Evolutionary conservation across 768 basidiomycete genomes (phyloP), one percentile per base, ranked within the genome.

Genomic region (Lepiota venenata): DNA sequence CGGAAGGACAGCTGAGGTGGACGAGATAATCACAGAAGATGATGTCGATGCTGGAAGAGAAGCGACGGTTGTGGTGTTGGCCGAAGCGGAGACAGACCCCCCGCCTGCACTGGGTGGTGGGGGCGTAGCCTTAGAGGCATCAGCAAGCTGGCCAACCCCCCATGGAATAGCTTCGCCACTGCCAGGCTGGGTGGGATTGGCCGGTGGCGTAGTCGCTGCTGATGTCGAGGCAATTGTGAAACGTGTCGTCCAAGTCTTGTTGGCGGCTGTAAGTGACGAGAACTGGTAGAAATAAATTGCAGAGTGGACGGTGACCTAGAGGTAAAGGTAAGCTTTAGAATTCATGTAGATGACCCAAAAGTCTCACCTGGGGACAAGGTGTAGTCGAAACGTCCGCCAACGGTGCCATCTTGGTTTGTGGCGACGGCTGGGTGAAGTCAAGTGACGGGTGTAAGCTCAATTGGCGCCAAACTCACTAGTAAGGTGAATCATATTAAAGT

Each of bases 241-340:
- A 20, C 91, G 86, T 14, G 81, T 83, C 2, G 88, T 88, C 91
- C 91, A 93, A 35, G 71, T 66, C 63, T 72, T 74, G 46, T 62
- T 63, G 36, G 68, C 1, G 0, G 80, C 63, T 5, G 57, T 61
- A 0, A 77, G 69, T 1, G 80, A 68, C 14, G 79, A 73, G 74
- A 88, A 91, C 62, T 91, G 87, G 68, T 89, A 89, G 74, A 91
- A 92, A 73, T 91, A 92, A 59, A 91, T 83, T 36, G 81, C 63
- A 2, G 89, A 75, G 66, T 86, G 73, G 16, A 81, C 78, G 16
- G 70, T 71, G 37, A 91, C 87, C 84, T 87, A 61, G 22, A 43
- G 20, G 29, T 18, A 38, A 39, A 4, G 37, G 32, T 46, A 40
- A 32, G 50, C 6, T 27, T 16, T 11, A 11, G 12, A 43, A 36